Evolutionary conservation across 768 basidiomycete genomes (phyloP).

Genomic region (Pleurotus platypus): DNA sequence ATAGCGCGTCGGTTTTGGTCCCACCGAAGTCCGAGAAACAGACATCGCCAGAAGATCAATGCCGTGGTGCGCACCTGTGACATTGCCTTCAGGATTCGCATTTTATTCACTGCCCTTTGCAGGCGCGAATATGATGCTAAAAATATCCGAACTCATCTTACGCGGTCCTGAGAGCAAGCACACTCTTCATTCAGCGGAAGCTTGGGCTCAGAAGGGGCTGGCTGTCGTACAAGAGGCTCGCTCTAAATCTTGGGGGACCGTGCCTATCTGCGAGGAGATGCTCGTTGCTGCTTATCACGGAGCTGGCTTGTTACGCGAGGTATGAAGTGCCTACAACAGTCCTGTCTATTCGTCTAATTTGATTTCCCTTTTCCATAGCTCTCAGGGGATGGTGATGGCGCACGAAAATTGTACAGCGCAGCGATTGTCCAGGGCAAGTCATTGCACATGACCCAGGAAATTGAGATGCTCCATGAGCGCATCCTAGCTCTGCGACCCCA

Average conservation of each 20-base stretch:
- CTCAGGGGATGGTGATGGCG: not conserved
- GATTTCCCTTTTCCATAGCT: not conserved
- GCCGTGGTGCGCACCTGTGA: constrained; percentile 43
- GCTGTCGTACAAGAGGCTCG: constrained; percentile 23
- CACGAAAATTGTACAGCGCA: not conserved
- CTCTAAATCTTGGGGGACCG: not conserved
- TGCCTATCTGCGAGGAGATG: constrained; percentile 4
- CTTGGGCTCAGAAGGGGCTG: constrained; percentile 56
- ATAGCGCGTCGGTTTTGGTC: constrained; percentile 59
- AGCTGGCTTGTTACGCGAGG: constrained; percentile 1
- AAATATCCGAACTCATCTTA: constrained; percentile 40
- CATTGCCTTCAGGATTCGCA: not conserved
- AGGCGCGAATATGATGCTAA: constrained; percentile 47
- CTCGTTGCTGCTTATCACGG: constrained; percentile 3
- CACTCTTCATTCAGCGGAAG: constrained; percentile 45
- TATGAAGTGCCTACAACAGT: not conserved
- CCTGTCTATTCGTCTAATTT: not conserved
- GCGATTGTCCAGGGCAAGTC: not conserved
- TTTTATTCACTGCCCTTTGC: not conserved
- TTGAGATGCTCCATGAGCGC: not conserved
- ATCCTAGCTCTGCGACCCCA: not conserved
- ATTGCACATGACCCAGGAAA: not conserved
- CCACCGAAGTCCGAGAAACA: constrained; percentile 37
- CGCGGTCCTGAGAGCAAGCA: constrained; percentile 27
- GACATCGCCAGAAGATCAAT: constrained; percentile 45